Conservation (phyloP, 1,139 yeast species). For the Blastobotrys aristatus region DNA sequence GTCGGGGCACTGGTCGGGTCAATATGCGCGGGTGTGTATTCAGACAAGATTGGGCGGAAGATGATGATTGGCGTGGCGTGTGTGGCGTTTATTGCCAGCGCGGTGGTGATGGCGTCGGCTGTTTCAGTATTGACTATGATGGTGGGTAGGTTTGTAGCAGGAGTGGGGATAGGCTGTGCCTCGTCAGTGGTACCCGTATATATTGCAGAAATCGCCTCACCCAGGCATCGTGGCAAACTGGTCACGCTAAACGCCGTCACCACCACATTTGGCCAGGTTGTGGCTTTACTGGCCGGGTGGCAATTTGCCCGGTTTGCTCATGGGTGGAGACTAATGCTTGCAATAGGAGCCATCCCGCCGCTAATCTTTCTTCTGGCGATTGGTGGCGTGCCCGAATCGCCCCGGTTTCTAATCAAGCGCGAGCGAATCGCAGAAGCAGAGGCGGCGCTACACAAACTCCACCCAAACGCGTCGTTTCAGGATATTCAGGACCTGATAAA, state of each 20-base stretch:
- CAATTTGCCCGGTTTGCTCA: conserved; percentile 24
- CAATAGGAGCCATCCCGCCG: conserved; percentile 41
- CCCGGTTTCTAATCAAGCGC: conserved; percentile 47
- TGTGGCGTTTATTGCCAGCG: conserved; percentile 36
- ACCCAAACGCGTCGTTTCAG: conserved; percentile 37
- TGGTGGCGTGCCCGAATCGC: conserved; percentile 54
- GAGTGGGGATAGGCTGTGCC: conserved; percentile 42
- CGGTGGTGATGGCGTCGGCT: conserved; percentile 38
- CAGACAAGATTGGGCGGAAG: conserved; percentile 37
- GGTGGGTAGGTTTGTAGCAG: conserved; percentile 39
- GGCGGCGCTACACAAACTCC: conserved; percentile 34
- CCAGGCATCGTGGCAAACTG: conserved; percentile 38
- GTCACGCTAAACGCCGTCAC: conserved; percentile 40
- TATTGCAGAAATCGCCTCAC: conserved; percentile 41
- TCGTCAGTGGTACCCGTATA: conserved; percentile 43
- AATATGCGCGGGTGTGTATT: conserved; percentile 36
- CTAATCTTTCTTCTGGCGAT: conserved; percentile 34
- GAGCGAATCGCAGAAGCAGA: conserved; percentile 41
- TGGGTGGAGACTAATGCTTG: conserved; percentile 43
- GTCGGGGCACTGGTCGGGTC: conserved; percentile 43
- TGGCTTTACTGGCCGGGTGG: conserved; percentile 39
- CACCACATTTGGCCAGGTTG: conserved; percentile 44
- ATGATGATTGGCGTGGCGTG: conserved; percentile 37
- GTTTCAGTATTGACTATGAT: conserved; percentile 29
- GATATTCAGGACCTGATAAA: conserved; percentile 26